Base-by-base conservation (phyloP, 805 yeast genomes). In the Nakazawaea peltata region DNA sequence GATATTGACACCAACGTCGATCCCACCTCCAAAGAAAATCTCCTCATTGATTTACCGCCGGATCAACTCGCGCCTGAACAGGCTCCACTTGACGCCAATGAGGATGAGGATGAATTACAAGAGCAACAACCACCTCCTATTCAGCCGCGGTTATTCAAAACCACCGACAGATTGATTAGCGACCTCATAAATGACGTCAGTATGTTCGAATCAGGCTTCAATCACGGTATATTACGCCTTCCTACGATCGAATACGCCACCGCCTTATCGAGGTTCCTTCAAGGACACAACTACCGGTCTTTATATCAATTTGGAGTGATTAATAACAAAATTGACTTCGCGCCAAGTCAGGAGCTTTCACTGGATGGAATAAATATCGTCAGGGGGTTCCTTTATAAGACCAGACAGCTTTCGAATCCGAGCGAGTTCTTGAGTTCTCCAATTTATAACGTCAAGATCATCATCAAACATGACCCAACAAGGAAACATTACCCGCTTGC, bases 161-260 rank as follows among this genome's bases (percentile, higher is more conserved):
- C 90, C 0, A 55, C 78, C 5, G 81, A 81, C 46, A 60, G 90
- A 36, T 61, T 82, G 15, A 45, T 81, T 16, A 86, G 79, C 50
- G 90, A 81, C 47, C 49, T 81, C 21, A 58, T 69, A 34, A 65
- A 61, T 21, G 71, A 65, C 40, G 49, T 68, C 7, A 42, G 54
- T 22, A 63, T 65, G 41, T 37, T 59, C 3, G 31, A 40, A 16
- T 28, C 24, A 12, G 36, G 33, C 15, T 34, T 29, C 26, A 26
- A 43, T 5, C 33, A 43, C 4, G 61, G 62, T 12, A 44, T 62
- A 9, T 37, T 62, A 14, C 42, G 43, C 2, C 40, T 34, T 11
- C 49, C 48, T 6, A 41, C 66, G 4, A 48, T 69, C 23, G 60
- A 52, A 9, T 71, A 73, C 49, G 49, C 58, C 2, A 44, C 43